Percentiles rank a stretch among this genome's conserved stretches.
Conservation (phyloP, 2,329 filamentous ascomycete genomes). For the Conoideocrella luteorostrata region DNA sequence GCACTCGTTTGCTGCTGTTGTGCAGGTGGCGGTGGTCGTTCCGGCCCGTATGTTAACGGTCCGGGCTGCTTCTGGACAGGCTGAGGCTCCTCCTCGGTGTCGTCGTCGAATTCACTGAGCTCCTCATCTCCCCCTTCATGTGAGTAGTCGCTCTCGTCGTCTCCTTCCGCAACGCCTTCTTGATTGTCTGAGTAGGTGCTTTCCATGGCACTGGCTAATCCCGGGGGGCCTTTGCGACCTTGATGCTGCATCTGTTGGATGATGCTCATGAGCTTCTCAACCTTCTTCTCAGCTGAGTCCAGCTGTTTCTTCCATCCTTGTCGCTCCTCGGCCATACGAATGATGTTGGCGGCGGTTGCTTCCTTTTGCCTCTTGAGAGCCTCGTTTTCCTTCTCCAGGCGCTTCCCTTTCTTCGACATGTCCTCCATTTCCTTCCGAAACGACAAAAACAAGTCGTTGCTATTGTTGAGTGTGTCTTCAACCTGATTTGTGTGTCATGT, state of each 20-base stretch:
- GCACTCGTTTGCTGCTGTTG: slow-evolving; percentile 12
- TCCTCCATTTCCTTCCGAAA: slow-evolving; percentile 99
- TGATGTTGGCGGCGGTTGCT: slow-evolving; percentile 86
- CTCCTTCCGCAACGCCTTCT: slow-evolving; percentile 42
- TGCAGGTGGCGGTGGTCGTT: slow-evolving; percentile 37
- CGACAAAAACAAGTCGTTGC: slow-evolving; percentile 92
- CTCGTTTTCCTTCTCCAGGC: slow-evolving; percentile 93
- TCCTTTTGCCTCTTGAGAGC: slow-evolving; percentile 88
- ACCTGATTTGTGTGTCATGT: slow-evolving; percentile 61
- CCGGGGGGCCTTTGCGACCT: slow-evolving; percentile 68
- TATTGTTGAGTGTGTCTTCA: slow-evolving; percentile 97
- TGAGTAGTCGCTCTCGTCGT: slow-evolving; percentile 56
- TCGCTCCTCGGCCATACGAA: slow-evolving; percentile 94
- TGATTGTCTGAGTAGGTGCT: slow-evolving; percentile 50
- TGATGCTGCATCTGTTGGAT: slow-evolving; percentile 96
- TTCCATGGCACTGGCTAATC: slow-evolving; percentile 54
- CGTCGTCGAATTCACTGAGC: slow-evolving; percentile 59
- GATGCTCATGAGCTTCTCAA: slow-evolving; percentile 86
- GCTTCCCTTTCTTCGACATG: slow-evolving; percentile 98
- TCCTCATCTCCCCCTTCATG: slow-evolving; percentile 56
- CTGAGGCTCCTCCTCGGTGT: slow-evolving; percentile 45
- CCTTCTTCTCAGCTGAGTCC: slow-evolving; percentile 56
- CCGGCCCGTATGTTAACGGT: slow-evolving; percentile 40
- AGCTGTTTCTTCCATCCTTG: slow-evolving; percentile 71
- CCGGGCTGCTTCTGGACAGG: slow-evolving; percentile 24